Base-by-base conservation (phyloP, 106 monocot genomes). In the Hemerocallis citrina region DNA sequence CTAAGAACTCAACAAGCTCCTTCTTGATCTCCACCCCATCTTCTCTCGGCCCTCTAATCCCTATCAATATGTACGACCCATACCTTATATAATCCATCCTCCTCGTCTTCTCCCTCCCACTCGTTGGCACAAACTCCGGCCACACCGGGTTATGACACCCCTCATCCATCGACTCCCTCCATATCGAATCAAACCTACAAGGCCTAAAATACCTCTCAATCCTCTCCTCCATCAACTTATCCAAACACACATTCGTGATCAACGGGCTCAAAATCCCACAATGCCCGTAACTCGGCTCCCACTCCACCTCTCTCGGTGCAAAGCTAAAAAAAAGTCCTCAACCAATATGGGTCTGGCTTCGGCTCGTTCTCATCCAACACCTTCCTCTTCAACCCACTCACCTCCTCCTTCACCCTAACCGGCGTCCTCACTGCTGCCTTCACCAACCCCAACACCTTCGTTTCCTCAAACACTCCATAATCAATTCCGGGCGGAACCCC, bases 301-400 rank as follows among this genome's bases (percentile, higher is more conserved):
- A 55, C 7, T 52, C 25, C 16, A 84, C 88, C 57, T 92, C 88
- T 6, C 79, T 62, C 0, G 92, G 92, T 1, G 79, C 72, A 31
- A 92, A 88, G 20, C 75, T 64, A n/a, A 32, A 65, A 87, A 71
- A 92, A 92, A 9, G 74, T 57, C 29, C 92, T 68, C 47, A 92
- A 61, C 92, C 92, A 92, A 57, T 92, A 92, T 10, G 92, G 92
- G 22, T 92, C 92, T 0, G 92, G 92, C 62, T 92, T 92, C 3
- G 88, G 88, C 48, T 92, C 92, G 8, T 84, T 81, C 34, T 84
- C 84, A 51, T 88, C 81, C 59, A 92, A 41, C 8, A 84, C 58
- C 66, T 81, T 84, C 77, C 79, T 81, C n/a, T 28, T 39, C 68
- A 87, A 59, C 24, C 57, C 66, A n/a, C n/a, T n/a, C 16, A 49